Base-by-base conservation (phyloP, 129 eudicot species). In the Chrysanthemum makinoi region DNA sequence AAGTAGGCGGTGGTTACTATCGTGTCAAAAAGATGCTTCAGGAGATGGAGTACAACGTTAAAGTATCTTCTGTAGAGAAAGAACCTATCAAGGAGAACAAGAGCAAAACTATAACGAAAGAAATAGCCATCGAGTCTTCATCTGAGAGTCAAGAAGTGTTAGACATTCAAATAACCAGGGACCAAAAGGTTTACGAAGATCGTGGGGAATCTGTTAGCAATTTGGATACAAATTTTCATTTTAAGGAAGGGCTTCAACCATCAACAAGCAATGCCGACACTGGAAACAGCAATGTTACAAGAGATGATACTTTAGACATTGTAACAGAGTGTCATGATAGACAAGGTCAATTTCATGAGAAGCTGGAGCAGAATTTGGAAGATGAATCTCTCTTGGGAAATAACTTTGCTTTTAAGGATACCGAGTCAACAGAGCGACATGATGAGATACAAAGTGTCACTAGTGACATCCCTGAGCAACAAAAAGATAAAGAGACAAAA, bases 1-100 rank as follows among this genome's bases (percentile, higher is more conserved):
- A 84, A 75, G 82, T 84, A 22, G 96, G 96, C 56, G 96, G 93
- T 10, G 15, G 78, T 71, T 84, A 69, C 79, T 86, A 89, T 72
- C 2, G 9, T 16, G 39, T 89, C 17, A 86, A 64, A 68, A 28
- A 73, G 61, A 73, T 89, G 68, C 48, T 89, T 61, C 90, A 86
- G 77, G 93, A 89, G 75, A 76, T 86, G 69, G 78, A 84, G 62
- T 79, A 78, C 73, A 70, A 84, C 48, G 17, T 64, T 60, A 73
- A 62, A 58, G 46, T 55, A 28, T n/a, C 78, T 65, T 65, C 78
- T n/a, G n/a, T 39, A 43, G 73, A 69, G 57, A 77, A 70, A 68
- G 83, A 65, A 51, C 39, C 57, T 48, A 10, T 56, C 15, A 72
- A 72, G 53, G 80, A 77, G 46, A 43, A 28, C 59, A 44, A 68